A percentile compares a stretch with the other conserved stretches of the same genome.
Conservation (phyloP, 805 yeast genomes). For the Myxozyma geophila region DNA sequence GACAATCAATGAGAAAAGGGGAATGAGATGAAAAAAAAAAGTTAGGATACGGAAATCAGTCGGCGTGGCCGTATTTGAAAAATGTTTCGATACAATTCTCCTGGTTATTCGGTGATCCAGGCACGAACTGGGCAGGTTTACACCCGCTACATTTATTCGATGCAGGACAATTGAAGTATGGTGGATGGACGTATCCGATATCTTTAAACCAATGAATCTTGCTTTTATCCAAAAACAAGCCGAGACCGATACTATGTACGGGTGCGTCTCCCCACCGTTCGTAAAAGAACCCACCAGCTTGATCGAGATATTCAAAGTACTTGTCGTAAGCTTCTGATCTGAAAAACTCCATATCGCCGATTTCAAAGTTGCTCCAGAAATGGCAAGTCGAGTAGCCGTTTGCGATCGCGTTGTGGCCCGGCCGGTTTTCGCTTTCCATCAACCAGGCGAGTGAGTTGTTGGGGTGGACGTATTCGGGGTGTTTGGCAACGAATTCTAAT, state of each 20-base stretch:
- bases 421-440: conserved; percentile 60
- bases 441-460: conserved; percentile 69
- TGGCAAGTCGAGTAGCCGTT: conserved; percentile 74
- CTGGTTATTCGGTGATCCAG: conserved; percentile 55
- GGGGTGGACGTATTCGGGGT: conserved; percentile 63
- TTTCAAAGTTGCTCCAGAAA: conserved; percentile 90
- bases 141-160: conserved; percentile 59
- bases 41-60: conserved; percentile 14
- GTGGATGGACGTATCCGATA: conserved; percentile 75
- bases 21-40: not conserved
- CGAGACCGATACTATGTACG: conserved; percentile 77
- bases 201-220: conserved; percentile 86
- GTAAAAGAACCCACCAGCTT: conserved; percentile 79
- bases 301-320: conserved; percentile 68
- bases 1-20: not conserved
- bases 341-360: conserved; percentile 81
- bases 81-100: conserved; percentile 80
- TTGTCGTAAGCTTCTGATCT: conserved; percentile 66
- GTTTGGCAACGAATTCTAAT: conserved; percentile 56
- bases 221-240: conserved; percentile 67
- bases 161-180: conserved; percentile 77
- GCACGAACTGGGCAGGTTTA: conserved; percentile 58
- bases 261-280: conserved; percentile 97
- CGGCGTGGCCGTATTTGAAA: conserved; percentile 50
- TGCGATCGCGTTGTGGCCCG: conserved; percentile 53